Conservation (phyloP, 2,329 filamentous ascomycete species). For the Xylariales sp. region DNA sequence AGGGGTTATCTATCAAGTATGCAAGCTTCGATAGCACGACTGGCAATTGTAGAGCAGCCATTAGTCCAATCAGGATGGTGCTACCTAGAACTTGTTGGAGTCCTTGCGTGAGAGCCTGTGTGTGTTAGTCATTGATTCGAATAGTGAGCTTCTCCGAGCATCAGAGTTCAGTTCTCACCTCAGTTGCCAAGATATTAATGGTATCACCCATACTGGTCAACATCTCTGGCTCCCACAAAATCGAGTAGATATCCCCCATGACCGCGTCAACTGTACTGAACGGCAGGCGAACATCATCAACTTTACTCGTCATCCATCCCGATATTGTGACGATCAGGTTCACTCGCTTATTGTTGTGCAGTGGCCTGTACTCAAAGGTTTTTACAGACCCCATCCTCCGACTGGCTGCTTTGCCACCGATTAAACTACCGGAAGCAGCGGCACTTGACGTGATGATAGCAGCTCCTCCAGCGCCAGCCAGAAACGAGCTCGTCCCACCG, state of each 20-base stretch:
- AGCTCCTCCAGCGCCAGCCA: conserved; percentile 87
- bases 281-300: conserved; percentile 91
- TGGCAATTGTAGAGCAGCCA: conserved; percentile 90
- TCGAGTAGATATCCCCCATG: conserved; percentile 97
- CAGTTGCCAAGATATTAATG: conserved; percentile 95
- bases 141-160: no score
- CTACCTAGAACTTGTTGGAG: conserved; percentile 91
- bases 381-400: conserved; percentile 85
- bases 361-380: conserved; percentile 92
- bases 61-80: conserved; percentile 81
- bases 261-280: conserved; percentile 95
- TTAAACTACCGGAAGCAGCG: conserved; percentile 78
- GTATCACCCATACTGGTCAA: conserved; percentile 96
- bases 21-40: conserved; percentile 88
- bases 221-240: conserved; percentile 98
- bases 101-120: conserved; percentile 85
- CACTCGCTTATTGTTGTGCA: conserved; percentile 97
- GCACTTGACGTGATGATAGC: conserved; percentile 90
- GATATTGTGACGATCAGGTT: conserved; percentile 94
- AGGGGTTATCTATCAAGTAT: conserved; percentile 97
- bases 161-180: no score
- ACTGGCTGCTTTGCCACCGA: conserved; percentile 80
- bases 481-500: conserved; percentile 79
- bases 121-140: no score
- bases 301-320: conserved; percentile 97